Evolutionary conservation across 2,329 filamentous ascomycete species (phyloP).

Genomic region (Fusarium sp.): DNA sequence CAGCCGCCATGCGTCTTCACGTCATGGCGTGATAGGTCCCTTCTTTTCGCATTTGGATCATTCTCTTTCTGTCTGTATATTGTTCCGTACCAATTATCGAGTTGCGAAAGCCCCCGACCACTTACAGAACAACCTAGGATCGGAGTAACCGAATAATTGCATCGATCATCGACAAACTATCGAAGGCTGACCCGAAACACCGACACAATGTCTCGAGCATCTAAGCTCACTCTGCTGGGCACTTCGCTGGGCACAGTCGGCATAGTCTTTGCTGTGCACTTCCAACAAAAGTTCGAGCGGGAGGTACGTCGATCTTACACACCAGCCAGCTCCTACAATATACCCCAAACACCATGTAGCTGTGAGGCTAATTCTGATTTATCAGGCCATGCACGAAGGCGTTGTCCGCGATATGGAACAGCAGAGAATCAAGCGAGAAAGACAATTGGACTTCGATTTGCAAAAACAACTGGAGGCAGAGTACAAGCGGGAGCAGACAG

Average conservation of each 20-base stretch:
- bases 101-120: not conserved
- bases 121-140: not conserved
- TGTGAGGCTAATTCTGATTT: conserved; percentile 13
- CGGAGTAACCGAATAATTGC: not conserved
- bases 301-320: conserved; percentile 65
- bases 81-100: not conserved
- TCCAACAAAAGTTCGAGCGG: conserved; percentile 85
- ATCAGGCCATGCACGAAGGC: conserved; percentile 91
- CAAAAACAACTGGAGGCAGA: conserved; percentile 87
- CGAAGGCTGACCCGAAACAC: not conserved
- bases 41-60: conserved; percentile 25
- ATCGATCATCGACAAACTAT: not conserved
- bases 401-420: conserved; percentile 96
- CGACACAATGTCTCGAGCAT: conserved; percentile 82
- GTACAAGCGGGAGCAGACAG: conserved; percentile 88
- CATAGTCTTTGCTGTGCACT: conserved; percentile 89
- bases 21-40: conserved; percentile 29
- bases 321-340: not conserved
- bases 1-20: conserved; percentile 31
- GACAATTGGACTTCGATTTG: conserved; percentile 94
- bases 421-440: conserved; percentile 88
- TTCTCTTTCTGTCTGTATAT: not conserved
- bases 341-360: not conserved
- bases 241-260: conserved; percentile 80
- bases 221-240: conserved; percentile 83